Base-by-base conservation (phyloP, 192 early-diverging fungal genomes). In the Umbelopsis vinacea region DNA sequence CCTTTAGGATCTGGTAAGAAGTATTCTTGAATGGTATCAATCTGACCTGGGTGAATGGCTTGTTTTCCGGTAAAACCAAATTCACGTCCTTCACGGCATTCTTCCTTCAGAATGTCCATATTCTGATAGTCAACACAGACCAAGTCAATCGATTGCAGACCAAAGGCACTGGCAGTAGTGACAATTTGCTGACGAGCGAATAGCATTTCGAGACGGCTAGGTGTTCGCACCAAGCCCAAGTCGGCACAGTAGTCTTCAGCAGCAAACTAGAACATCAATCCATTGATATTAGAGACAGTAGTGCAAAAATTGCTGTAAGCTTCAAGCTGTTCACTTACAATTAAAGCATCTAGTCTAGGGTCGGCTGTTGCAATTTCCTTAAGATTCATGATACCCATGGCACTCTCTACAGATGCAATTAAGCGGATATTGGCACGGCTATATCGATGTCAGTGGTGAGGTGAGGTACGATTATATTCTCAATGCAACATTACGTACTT, bases 41-140 rank as follows among this genome's bases (percentile, higher is more conserved):
- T 83, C 75, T 98, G 96, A 9, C 83, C 82, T 48, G 96, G 96
- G 74, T 98, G 96, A 66, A 98, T 95, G 6, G 94, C 94, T 79
- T 98, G 96, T 83, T 98, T 98, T 54, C 97, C 97, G 19, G 93
- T 89, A 82, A 96, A 98, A 8, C 97, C 97, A 92, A 95, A 95
- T 68, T 90, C 85, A 10, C 91, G 87, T 2, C 93, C 97, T 79
- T 96, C 94, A 22, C 74, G 75, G 66, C 93, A 91, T 81, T 98
- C 97, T 63, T 95, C 94, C 22, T 71, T 78, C 80, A 94, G 71
- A 55, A 91, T 84, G 1, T 82, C 79, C 15, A 79, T 71, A 80
- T 90, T 83, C 60, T 92, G 87, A 71, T 93, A 96, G 77, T 98
- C 94, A 74, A 96, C 89, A 71, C 95, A 96, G 21, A 98, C 94